phyloP scores from a whole-genome alignment of 2,329 filamentous ascomycete genomes.

The Colletotrichum sp. region DNA sequence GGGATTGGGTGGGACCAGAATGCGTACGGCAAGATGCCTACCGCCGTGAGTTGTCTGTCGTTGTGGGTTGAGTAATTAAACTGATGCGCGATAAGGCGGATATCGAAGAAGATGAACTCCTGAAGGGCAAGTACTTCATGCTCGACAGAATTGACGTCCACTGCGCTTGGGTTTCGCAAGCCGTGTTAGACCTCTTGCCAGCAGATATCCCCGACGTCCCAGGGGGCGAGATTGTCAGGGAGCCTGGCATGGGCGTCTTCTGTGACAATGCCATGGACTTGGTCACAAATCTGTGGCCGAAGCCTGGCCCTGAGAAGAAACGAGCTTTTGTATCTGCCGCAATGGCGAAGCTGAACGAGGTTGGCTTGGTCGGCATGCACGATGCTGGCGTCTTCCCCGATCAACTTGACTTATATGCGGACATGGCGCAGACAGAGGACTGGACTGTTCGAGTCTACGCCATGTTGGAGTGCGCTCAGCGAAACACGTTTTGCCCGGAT shows the following conservation, averaged over 20 bases:
- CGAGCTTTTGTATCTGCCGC: conserved; percentile 61
- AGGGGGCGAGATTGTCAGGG: conserved; percentile 66
- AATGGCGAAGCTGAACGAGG: conserved; percentile 65
- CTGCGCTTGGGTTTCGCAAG: conserved; percentile 71
- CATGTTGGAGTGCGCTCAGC: conserved; percentile 69
- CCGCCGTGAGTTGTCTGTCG: conserved; percentile 52
- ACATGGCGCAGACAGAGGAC: conserved; percentile 51
- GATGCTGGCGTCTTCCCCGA: conserved; percentile 67
- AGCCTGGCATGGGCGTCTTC: conserved; percentile 70
- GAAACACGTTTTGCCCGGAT: conserved; percentile 67
- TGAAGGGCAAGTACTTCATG: conserved; percentile 68
- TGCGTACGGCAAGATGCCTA: conserved; percentile 68
- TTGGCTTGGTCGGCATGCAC: conserved; percentile 72
- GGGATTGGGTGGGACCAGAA: conserved; percentile 77
- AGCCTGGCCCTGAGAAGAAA: conserved; percentile 57
- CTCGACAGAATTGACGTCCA: conserved; percentile 74
- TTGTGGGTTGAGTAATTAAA: background rate
- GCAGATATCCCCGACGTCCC: conserved; percentile 55
- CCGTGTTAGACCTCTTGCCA: conserved; percentile 66
- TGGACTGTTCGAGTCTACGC: conserved; percentile 70
- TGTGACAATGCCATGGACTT: conserved; percentile 77
- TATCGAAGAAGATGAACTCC: conserved; percentile 54
- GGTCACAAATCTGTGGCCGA: conserved; percentile 61
- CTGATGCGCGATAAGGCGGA: conserved; percentile 36
- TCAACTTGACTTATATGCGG: conserved; percentile 58